Evolutionary conservation across 2,329 filamentous ascomycete species (phyloP), one percentile per base, ranked within the genome.

Genomic region (Colletotrichum eremochloae): DNA sequence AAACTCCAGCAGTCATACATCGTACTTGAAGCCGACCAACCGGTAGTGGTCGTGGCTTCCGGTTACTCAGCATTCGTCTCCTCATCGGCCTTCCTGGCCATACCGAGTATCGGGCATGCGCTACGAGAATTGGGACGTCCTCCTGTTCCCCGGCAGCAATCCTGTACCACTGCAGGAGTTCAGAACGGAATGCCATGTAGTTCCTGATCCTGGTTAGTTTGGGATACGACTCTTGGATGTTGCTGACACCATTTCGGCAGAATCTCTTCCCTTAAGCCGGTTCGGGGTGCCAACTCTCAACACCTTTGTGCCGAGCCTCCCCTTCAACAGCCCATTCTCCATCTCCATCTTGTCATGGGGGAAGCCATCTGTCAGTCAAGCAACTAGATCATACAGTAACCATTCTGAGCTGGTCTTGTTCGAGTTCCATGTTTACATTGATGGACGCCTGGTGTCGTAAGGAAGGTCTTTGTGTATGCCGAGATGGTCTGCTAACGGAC

Each of bases 101-200:
- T 12, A 6, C 69, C 76, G 71, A 67, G 70, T 55, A 63, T 66
- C 81, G 24, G 86, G 76, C 74, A 97, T 97, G 94, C 91, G 94
- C 71, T 97, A 93, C 86, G 89, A 94, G 76, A 91, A 94, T 78
- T 97, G 94, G 94, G 94, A 97, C 78, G 88, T 96, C 67, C 89
- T 97, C 55, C 85, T 97, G 73, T 97, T 97, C 79, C 92, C 93
- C 0, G 82, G 81, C 73, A 87, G 88, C 73, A 90, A 87, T 76
- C 91, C 90, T 76, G 80, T 92, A 15, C 94, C 94, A 1, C 82
- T 95, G 67, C 93, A 94, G 80, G 94, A 97, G 81, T 97, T 96
- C 86, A 92, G 91, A 78, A 94, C 93, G 9, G 87, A 89, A 73
- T 97, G 93, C 80, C 92, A 93, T 79, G 90, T 92, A 42, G 87